phyloP scores from a whole-genome alignment of 1,139 yeast species.

The Blastobotrys persicus region DNA sequence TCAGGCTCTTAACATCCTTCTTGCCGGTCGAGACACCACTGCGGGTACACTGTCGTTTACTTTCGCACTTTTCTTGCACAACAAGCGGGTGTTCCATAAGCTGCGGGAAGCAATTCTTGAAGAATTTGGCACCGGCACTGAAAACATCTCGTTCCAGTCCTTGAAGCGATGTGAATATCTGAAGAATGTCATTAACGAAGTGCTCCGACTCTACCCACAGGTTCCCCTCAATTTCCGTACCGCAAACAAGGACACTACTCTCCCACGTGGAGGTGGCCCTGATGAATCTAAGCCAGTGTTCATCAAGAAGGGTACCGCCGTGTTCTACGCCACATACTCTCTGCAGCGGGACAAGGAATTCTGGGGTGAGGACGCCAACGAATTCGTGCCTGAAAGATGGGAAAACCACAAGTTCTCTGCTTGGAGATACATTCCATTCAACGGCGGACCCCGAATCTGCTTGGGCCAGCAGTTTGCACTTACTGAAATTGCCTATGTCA shows the following conservation, averaged over 20 bases:
- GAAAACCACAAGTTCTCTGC: constrained; percentile 18
- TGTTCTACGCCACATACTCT: constrained; percentile 44
- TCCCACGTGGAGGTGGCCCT: constrained; percentile 41
- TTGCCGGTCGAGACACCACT: constrained; percentile 55
- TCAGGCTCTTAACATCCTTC: constrained; percentile 49
- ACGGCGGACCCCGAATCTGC: constrained; percentile 62
- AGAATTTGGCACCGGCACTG: constrained; percentile 29
- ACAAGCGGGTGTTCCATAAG: constrained; percentile 39
- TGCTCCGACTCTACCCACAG: constrained; percentile 53
- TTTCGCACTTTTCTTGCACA: constrained; percentile 47
- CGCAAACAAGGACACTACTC: constrained; percentile 38
- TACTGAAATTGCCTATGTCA: constrained; percentile 52
- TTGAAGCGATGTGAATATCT: constrained; percentile 51
- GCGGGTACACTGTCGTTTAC: constrained; percentile 49
- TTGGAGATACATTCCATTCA: constrained; percentile 44
- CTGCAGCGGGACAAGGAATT: constrained; percentile 46
- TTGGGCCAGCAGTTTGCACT: constrained; percentile 59
- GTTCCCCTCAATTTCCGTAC: constrained; percentile 55
- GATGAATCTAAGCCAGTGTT: constrained; percentile 45
- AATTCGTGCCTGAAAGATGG: constrained; percentile 56
- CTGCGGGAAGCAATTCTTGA: constrained; percentile 29
- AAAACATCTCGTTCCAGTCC: constrained; percentile 45
- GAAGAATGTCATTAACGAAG: constrained; percentile 50
- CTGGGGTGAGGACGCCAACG: constrained; percentile 51
- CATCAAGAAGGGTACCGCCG: constrained; percentile 49